phyloP scores from a whole-genome alignment of 306 rosid species.

The Quercus berberidifolia region DNA sequence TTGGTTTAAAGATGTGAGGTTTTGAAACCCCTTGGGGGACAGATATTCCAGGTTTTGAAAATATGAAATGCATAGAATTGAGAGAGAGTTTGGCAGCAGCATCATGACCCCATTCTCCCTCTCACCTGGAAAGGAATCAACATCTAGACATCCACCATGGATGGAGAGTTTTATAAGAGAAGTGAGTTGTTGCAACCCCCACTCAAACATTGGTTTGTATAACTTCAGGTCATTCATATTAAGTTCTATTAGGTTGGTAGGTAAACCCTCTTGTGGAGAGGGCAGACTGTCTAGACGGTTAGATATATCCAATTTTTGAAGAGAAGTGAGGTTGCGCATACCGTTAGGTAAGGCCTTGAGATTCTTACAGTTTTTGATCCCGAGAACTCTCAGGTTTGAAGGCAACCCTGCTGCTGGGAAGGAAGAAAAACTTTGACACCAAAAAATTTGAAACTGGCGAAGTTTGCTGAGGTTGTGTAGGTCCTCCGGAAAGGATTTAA shows the following conservation, averaged over 20 bases:
- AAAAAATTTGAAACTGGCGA: not conserved
- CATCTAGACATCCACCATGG: not conserved
- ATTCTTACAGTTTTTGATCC: not conserved
- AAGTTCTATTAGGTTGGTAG: not conserved
- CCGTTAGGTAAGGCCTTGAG: not conserved
- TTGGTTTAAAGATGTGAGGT: slow-evolving; percentile 5
- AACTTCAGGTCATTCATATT: not conserved
- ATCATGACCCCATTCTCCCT: not conserved
- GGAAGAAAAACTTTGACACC: not conserved
- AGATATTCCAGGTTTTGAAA: slow-evolving; percentile 12
- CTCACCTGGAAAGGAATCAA: not conserved
- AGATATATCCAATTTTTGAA: not conserved
- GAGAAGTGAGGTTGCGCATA: not conserved
- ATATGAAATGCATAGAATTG: fast-evolving
- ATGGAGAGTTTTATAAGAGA: not conserved
- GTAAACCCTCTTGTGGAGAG: not conserved
- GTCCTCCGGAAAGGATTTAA: slow-evolving; percentile 9
- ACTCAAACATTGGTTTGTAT: not conserved
- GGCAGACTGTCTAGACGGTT: not conserved
- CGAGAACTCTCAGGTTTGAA: not conserved
- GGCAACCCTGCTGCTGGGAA: not conserved
- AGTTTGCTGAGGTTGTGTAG: slow-evolving; percentile 6
- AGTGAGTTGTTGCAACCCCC: not conserved
- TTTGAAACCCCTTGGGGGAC: slow-evolving; percentile 3
- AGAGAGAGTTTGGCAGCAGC: slow-evolving; percentile 19